phyloP scores from a whole-genome alignment of 108 stramenopile species.

The Schizochytrium sp. region DNA sequence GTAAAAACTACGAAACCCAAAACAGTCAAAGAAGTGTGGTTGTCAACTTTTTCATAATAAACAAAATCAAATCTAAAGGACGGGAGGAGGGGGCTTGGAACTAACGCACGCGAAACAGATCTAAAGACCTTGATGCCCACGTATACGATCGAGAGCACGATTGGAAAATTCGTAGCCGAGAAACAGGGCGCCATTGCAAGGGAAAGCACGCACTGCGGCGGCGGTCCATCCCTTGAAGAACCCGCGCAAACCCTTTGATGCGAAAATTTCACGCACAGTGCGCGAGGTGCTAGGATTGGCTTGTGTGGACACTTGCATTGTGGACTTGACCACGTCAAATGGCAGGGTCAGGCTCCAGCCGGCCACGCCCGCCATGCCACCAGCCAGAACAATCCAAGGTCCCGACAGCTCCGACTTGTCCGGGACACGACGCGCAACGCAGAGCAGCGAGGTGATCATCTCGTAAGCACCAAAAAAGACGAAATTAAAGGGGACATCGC shows the following conservation, averaged over 20 bases:
- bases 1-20: too few relatives aligned
- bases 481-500: slow-evolving; percentile 28
- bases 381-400: neutral
- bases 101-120: too few relatives aligned
- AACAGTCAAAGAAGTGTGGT: too few relatives aligned
- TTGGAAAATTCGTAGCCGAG: slow-evolving; percentile 19
- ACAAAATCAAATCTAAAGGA: too few relatives aligned
- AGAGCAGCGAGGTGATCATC: neutral
- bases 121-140: neutral
- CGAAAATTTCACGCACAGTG: neutral
- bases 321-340: slow-evolving; percentile 15
- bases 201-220: slow-evolving; percentile 24
- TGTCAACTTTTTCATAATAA: too few relatives aligned
- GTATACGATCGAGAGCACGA: neutral
- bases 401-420: neutral
- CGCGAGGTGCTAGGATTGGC: neutral
- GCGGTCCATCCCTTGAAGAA: slow-evolving; percentile 28
- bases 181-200: slow-evolving; percentile 22
- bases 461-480: slow-evolving; percentile 24
- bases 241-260: neutral
- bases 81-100: too few relatives aligned
- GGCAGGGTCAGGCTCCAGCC: slow-evolving; percentile 23
- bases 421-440: neutral
- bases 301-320: neutral
- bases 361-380: slow-evolving; percentile 19